Percentiles rank a stretch among this genome's conserved stretches.
Evolutionary conservation across 2,329 filamentous ascomycete species (phyloP).

Genomic region (Stemphylium vesicarium): DNA sequence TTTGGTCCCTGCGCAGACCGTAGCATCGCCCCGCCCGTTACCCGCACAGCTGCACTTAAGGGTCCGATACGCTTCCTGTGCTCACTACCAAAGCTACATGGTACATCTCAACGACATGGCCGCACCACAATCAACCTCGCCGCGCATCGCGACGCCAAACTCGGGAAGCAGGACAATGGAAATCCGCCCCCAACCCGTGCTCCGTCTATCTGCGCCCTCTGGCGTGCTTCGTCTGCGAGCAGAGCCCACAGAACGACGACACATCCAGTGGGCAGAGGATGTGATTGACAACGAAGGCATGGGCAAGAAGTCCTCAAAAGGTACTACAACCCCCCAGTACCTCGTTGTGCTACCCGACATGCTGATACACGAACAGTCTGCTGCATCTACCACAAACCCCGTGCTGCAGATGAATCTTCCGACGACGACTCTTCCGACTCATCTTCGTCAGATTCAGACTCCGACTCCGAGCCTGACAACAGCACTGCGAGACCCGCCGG

Average conservation of each 20-base stretch:
- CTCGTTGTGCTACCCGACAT: background rate
- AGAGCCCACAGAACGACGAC: slow-evolving; percentile 56
- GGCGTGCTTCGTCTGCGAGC: slow-evolving; percentile 52
- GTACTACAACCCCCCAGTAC: slow-evolving; percentile 53
- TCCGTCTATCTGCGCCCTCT: slow-evolving; percentile 44
- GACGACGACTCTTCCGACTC: slow-evolving; percentile 67
- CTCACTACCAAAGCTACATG: slow-evolving; percentile 73
- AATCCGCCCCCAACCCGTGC: slow-evolving; percentile 37
- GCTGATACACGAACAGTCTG: slow-evolving; percentile 68
- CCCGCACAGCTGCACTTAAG: slow-evolving; percentile 11
- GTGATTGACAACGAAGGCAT: slow-evolving; percentile 96
- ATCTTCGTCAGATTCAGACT: slow-evolving; percentile 60
- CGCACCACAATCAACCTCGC: slow-evolving; percentile 23
- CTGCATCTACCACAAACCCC: slow-evolving; percentile 95
- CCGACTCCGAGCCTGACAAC: slow-evolving; percentile 60
- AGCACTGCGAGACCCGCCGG: slow-evolving; percentile 54
- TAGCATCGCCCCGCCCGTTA: slow-evolving; percentile 18
- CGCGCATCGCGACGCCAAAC: slow-evolving; percentile 26
- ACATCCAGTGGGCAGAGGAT: slow-evolving; percentile 90
- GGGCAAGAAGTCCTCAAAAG: slow-evolving; percentile 93
- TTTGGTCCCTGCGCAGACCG: slow-evolving; percentile 22
- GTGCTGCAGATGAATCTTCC: slow-evolving; percentile 73
- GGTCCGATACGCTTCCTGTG: slow-evolving; percentile 66
- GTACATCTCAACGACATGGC: slow-evolving; percentile 34
- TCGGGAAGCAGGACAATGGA: slow-evolving; percentile 34